Conservation (phyloP, 2,329 filamentous ascomycete genomes). For the Phialophora chinensis region DNA sequence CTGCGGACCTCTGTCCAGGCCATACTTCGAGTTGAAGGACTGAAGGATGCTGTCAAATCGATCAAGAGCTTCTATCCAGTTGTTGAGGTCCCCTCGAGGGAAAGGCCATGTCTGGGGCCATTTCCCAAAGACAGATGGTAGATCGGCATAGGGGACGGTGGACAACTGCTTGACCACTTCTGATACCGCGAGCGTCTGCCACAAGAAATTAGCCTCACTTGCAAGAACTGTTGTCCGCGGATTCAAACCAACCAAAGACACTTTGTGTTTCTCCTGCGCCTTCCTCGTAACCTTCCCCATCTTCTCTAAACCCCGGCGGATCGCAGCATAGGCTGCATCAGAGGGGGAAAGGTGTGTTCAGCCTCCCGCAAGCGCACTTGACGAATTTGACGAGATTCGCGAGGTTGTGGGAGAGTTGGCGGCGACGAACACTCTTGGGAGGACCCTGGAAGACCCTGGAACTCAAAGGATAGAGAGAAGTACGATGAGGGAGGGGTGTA, state of each 20-base stretch:
- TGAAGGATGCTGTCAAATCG: slow-evolving; percentile 90
- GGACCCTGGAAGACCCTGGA: too few species aligned
- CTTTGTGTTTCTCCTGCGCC: slow-evolving; percentile 58
- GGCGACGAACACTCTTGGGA: neutral
- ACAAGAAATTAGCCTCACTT: slow-evolving; percentile 39
- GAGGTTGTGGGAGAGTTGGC: neutral
- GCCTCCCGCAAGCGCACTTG: slow-evolving; percentile 15
- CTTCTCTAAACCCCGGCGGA: slow-evolving; percentile 35
- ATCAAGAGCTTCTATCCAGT: slow-evolving; percentile 95
- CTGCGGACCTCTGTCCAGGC: slow-evolving; percentile 80
- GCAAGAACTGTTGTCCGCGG: slow-evolving; percentile 25
- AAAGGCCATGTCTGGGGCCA: slow-evolving; percentile 95
- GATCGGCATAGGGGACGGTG: slow-evolving; percentile 71
- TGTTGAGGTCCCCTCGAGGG: slow-evolving; percentile 91
- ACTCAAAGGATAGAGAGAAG: neutral
- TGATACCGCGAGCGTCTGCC: slow-evolving; percentile 83
- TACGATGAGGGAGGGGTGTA: slow-evolving; percentile 2
- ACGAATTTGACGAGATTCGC: slow-evolving; percentile 1
- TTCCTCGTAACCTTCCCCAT: slow-evolving; percentile 62
- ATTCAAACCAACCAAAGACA: slow-evolving; percentile 54
- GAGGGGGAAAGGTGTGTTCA: slow-evolving; percentile 25
- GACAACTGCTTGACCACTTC: slow-evolving; percentile 77
- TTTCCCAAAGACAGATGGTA: slow-evolving; percentile 75
- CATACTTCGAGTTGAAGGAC: slow-evolving; percentile 79
- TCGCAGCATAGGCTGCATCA: slow-evolving; percentile 36